Evolutionary conservation across 1,284 basidiomycete genomes (phyloP).

Genomic region (Malassezia nana): DNA sequence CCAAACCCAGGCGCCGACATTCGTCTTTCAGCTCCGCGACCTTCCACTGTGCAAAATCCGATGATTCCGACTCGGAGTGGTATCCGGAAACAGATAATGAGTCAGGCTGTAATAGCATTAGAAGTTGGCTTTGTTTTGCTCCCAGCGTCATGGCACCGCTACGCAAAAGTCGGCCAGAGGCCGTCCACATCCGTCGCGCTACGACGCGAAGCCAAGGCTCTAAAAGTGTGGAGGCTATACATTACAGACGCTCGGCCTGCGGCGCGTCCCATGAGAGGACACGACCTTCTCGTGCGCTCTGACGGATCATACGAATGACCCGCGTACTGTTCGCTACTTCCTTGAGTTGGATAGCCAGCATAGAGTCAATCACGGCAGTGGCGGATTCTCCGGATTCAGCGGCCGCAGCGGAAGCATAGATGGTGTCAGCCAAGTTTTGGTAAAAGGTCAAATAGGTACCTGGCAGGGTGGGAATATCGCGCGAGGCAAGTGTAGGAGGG

Average conservation of each 20-base stretch:
- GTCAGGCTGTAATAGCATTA: not conserved
- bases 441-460: slow-evolving; percentile 41
- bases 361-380: slow-evolving; percentile 16
- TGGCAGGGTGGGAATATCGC: slow-evolving; percentile 37
- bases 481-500: slow-evolving; percentile 30
- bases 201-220: not conserved
- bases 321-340: slow-evolving; percentile 30
- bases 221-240: not conserved
- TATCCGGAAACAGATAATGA: not conserved
- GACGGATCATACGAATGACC: slow-evolving; percentile 29
- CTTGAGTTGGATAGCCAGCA: slow-evolving; percentile 23
- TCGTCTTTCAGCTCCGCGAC: slow-evolving; percentile 1
- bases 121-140: not conserved
- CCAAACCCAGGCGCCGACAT: slow-evolving; percentile 1
- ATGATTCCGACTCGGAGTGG: not conserved
- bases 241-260: not conserved
- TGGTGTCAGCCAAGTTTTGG: slow-evolving; percentile 32
- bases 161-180: not conserved
- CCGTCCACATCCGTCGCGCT: not conserved
- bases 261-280: slow-evolving; percentile 6
- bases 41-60: not conserved
- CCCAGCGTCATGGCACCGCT: not conserved
- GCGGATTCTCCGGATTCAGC: slow-evolving; percentile 15
- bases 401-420: slow-evolving; percentile 25
- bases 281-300: slow-evolving; percentile 29